A percentile compares a stretch with the other conserved stretches of the same genome.
Conservation (phyloP, 2,329 filamentous ascomycete species). For the Scedosporium boydii region DNA sequence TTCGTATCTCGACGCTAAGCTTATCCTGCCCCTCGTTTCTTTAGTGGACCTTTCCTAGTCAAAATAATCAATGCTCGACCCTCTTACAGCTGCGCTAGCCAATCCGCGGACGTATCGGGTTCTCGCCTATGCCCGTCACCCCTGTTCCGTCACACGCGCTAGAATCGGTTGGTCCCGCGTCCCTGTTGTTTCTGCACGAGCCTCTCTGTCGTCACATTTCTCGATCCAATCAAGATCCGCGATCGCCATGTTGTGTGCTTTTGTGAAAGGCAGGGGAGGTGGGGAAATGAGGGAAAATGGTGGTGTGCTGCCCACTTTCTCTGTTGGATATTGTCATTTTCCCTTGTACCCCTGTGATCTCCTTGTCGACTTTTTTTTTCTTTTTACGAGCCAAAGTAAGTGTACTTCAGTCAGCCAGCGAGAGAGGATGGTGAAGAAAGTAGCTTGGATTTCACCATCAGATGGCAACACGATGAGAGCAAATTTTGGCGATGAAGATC, state of each 20-base stretch:
- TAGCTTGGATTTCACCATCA: not conserved
- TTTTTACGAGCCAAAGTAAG: not conserved
- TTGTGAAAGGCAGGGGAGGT: not conserved
- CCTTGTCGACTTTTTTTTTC: not conserved
- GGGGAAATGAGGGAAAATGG: not conserved
- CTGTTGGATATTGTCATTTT: not conserved
- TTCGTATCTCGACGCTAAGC: not conserved
- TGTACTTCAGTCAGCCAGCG: not conserved
- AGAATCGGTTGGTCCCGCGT: slow-evolving; percentile 21
- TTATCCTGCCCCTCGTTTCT: not conserved
- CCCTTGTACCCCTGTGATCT: not conserved
- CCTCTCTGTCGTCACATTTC: slow-evolving; percentile 23
- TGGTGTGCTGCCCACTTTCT: slow-evolving; percentile 2
- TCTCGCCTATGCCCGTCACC: slow-evolving; percentile 10
- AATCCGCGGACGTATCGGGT: slow-evolving; percentile 20
- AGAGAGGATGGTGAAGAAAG: not conserved
- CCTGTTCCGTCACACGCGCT: slow-evolving; percentile 14
- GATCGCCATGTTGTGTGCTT: not conserved
- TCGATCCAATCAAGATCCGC: slow-evolving; percentile 17
- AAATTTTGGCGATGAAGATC: not conserved
- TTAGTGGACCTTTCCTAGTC: slow-evolving; percentile 5
- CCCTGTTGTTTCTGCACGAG: slow-evolving; percentile 24
- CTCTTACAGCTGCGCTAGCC: slow-evolving; percentile 11
- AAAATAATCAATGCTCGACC: slow-evolving; percentile 17
- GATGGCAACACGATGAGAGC: not conserved